Conservation (phyloP, 345 rosid species). For the Microthlaspi erraticum region DNA sequence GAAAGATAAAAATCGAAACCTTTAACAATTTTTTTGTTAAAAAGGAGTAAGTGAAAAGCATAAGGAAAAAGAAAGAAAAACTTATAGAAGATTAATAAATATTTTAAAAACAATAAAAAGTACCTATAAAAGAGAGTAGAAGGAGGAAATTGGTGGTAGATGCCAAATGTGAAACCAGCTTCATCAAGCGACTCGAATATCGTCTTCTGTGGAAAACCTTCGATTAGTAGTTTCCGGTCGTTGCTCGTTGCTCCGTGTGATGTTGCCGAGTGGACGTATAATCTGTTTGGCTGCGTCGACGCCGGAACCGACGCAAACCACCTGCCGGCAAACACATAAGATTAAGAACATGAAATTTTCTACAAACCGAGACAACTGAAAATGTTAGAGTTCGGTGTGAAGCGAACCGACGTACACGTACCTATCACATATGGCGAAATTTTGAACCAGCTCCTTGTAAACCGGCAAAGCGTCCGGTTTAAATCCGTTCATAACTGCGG, state of each 20-base stretch:
- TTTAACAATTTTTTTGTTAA: too few relatives aligned
- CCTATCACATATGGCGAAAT: slow-evolving; percentile 70
- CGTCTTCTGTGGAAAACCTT: slow-evolving; percentile 71
- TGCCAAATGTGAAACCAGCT: slow-evolving; percentile 59
- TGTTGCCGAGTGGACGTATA: slow-evolving; percentile 65
- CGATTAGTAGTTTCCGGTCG: slow-evolving; percentile 45
- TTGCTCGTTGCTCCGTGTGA: slow-evolving; percentile 67
- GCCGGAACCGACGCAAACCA: slow-evolving; percentile 73
- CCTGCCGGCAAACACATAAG: slow-evolving; percentile 21
- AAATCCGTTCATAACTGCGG: slow-evolving; percentile 81
- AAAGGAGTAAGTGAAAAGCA: too few relatives aligned
- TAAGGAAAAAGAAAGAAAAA: too few relatives aligned
- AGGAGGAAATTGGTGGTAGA: slow-evolving; percentile 59
- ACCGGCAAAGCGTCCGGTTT: slow-evolving; percentile 64
- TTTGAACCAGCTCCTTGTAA: slow-evolving; percentile 55
- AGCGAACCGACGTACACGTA: slow-evolving; percentile 5
- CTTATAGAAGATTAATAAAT: too few relatives aligned
- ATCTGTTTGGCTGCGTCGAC: slow-evolving; percentile 65
- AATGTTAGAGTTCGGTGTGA: slow-evolving; percentile 11
- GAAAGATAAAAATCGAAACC: too few relatives aligned
- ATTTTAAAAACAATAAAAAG: background rate
- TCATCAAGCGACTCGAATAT: slow-evolving; percentile 69
- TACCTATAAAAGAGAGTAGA: slow-evolving; percentile 66
- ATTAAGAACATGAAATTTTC: background rate
- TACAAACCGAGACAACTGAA: slow-evolving; percentile 44